Base-by-base conservation (phyloP, 352 stramenopile species). In the Phytopythium helicoides region DNA sequence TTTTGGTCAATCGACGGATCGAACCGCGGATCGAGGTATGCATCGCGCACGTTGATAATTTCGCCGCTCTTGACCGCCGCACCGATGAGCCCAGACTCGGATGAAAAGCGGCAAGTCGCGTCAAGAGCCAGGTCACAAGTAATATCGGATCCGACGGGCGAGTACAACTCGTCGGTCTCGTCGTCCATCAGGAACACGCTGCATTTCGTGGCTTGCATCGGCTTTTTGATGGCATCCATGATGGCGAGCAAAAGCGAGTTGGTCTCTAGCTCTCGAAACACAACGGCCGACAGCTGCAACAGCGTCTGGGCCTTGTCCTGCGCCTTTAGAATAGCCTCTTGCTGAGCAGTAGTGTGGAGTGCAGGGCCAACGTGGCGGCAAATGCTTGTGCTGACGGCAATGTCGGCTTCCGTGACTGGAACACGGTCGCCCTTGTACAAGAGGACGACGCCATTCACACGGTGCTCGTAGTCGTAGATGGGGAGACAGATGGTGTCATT, bases 31-130 rank as follows among this genome's bases (percentile, higher is more conserved):
- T 92, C 80, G 3, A 68, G 26, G 53, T 91, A 89, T 5, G 72
- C 76, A 53, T 95, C 87, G 0, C 68, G 68, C 4, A 96, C 56
- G 54, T 96, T 95, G 45, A 95, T 76, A 22, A 82, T 60, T 44
- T 89, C 72, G 28, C 84, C 84, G 6, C 59, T 86, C 16, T 69
- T 68, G 21, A 81, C 86, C 7, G 89, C 86, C 1, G 70, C 66
- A 14, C 75, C 82, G 19, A 79, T 65, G 52, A 82, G 81, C 10
- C 47, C 64, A 0, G 60, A 60, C 5, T 66, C 70, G 39, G 77
- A 57, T 7, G 79, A 68, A 23, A 89, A 79, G 37, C 77, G 71
- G 28, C 90, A 74, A 2, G 68, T 65, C 2, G 50, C 50, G 14
- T 82, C 56, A 5, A 66, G 74, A 2, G 64, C 59, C 21, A 70